phyloP scores from a whole-genome alignment of 805 yeast species.

The Metschnikowia arizonensis region DNA sequence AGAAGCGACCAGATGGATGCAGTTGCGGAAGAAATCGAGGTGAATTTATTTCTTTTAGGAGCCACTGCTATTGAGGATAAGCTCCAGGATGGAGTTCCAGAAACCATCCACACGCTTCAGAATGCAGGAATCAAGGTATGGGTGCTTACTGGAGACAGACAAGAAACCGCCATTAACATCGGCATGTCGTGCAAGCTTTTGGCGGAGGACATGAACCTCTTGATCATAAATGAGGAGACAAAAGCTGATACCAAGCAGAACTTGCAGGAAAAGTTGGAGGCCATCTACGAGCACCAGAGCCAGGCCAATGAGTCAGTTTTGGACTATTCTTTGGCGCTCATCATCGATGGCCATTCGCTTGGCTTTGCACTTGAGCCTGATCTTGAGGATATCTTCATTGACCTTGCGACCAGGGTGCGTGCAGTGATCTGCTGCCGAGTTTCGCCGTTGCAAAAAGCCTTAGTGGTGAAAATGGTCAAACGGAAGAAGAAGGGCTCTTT shows the following conservation, averaged over 20 bases:
- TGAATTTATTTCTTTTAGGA: constrained; percentile 74
- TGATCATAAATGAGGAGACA: constrained; percentile 82
- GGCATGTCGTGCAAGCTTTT: constrained; percentile 96
- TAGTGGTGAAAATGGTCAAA: constrained; percentile 93
- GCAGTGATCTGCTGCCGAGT: constrained; percentile 98
- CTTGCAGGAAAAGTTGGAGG: constrained; percentile 67
- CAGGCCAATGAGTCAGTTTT: constrained; percentile 56
- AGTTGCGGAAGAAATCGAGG: constrained; percentile 86
- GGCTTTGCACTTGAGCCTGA: constrained; percentile 80
- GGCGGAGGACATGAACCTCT: constrained; percentile 92
- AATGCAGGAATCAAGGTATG: constrained; percentile 96
- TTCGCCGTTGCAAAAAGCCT: constrained; percentile 93
- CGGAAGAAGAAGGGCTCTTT: constrained; percentile 66
- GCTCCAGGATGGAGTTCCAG: constrained; percentile 97
- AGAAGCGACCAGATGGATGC: constrained; percentile 75
- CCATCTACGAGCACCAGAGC: constrained; percentile 62
- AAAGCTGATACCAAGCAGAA: constrained; percentile 74
- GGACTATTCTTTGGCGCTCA: constrained; percentile 72
- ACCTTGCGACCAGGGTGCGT: constrained; percentile 80
- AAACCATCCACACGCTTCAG: constrained; percentile 90
- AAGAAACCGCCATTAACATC: constrained; percentile 96
- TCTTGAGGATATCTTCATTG: constrained; percentile 71
- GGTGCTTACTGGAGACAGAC: constrained; percentile 98
- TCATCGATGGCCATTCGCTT: constrained; percentile 92
- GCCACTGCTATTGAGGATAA: constrained; percentile 99